Base-by-base conservation (phyloP, 2,329 filamentous ascomycete species). In the Sarocladiaceae sp. region DNA sequence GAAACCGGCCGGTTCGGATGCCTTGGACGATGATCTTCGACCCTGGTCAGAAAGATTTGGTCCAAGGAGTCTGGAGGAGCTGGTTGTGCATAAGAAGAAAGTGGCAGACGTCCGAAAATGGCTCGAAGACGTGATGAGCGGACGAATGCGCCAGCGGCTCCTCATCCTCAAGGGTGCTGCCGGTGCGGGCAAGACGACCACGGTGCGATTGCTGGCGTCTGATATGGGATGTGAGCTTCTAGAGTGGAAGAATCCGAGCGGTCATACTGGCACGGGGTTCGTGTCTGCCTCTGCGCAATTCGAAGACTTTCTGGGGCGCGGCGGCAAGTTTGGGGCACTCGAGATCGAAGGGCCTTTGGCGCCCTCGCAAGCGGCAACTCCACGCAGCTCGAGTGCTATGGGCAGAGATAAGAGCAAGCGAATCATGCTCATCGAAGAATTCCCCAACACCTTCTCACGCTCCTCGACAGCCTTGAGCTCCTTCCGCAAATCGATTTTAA, bases 1-100 rank as follows among this genome's bases (percentile, higher is more conserved):
- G 8, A 62, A 63, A 23, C 65, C 66, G 13, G 50, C 58, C 12
- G 60, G 60, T 15, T 50, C 62, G 7, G 59, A 60, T 7, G 56
- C 58, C 3, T 36, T 61, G 6, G 71, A 75, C 47, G 75, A 81
- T 31, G 86, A 90, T 58, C 69, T 76, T 47, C 80, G 87, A 50
- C 91, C 93, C 3, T 97, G 93, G 93, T 88, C 88, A 15, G 92
- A 97, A 59, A 83, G 85, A 59, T 97, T 90, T 67, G 85, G 82
- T 2, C 93, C 93, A 0, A 62, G 67, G 2, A 87, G 80, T 59
- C 67, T 97, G 12, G 84, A 91, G 15, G 93, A 97, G 70, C 74
- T 99, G 42, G 93, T 88, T 0, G 93, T 99, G 17, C 92, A 99
- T 68, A 97, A 95, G 73, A 94, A 83, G 61, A 99, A 99, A 67